Base-by-base conservation (phyloP, 768 basidiomycete genomes). In the Hemileccinum rubropunctum region DNA sequence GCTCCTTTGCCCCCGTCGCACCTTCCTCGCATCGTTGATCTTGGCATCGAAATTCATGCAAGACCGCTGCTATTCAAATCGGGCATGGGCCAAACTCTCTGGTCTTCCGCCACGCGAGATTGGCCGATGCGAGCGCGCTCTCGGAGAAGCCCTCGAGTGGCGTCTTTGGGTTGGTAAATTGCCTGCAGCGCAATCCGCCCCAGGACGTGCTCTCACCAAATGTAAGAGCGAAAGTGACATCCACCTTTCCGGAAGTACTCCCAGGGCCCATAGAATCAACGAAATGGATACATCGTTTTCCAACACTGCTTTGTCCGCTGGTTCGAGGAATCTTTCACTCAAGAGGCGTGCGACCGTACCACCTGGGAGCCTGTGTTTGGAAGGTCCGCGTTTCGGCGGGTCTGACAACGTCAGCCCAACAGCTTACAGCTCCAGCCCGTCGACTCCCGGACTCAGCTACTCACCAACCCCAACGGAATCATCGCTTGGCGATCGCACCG, bases 41-140 rank as follows among this genome's bases (percentile, higher is more conserved):
- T 76, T 92, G 45, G 95, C 94, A 0, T 87, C 88, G 14, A 98
- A 98, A 60, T 95, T 95, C 64, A 83, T 88, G 53, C 92, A 95
- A 71, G 94, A 98, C 61, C 85, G 90, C 44, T 91, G 89, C 37
- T 97, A 95, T 60, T 93, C 91, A 13, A 95, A 97, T 65, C 82
- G 84, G 23, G 93, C 94, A 15, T 97, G 95, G 95, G 88, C 90
- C 1, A 93, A 94, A 61, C 78, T 98, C 6, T 89, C 88, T n/a
- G 92, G 93, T 15, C 77, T 98, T 3, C 82, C 86, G 0, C 83
- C 91, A 5, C 73, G 83, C 36, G 94, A 98, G 73, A 88, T 98
- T 45, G 84, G 90, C 34, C 80, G 83, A 15, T 94, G 91, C 62
- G 95, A 98, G 68, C 82, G 89, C 20, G 89, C 88, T 1, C 80